Conservation (phyloP, 306 rosid genomes). For the Rosa multiflora region DNA sequence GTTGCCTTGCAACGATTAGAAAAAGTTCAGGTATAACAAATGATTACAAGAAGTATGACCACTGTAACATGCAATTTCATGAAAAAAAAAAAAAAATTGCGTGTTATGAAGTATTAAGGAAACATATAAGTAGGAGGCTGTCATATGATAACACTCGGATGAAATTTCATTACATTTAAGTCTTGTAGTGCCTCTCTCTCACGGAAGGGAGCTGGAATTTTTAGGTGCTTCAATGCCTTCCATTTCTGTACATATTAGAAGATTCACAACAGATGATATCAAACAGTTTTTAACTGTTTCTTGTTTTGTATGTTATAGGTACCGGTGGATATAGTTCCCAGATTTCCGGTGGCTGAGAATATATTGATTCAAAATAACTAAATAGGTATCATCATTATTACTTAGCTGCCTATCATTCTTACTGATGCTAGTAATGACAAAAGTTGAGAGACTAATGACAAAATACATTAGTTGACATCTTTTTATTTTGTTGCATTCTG, state of each 20-base stretch:
- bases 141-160: neutral
- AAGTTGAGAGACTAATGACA: neutral
- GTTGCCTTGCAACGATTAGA: conserved; percentile 68
- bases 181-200: too few species aligned
- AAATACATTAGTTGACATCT: neutral
- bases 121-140: neutral
- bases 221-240: neutral
- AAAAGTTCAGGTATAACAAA: conserved; percentile 60
- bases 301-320: conserved; percentile 46
- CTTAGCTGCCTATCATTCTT: neutral
- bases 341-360: conserved; percentile 64
- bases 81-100: neutral
- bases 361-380: conserved; percentile 37
- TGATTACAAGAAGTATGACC: neutral
- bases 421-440: neutral
- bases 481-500: neutral
- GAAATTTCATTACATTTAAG: too few species aligned
- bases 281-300: neutral
- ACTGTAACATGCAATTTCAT: neutral
- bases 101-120: neutral
- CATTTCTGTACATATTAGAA: neutral
- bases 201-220: neutral
- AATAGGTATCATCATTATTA: conserved; percentile 8
- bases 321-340: conserved; percentile 79
- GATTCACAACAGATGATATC: neutral